Conservation (phyloP, 495 filamentous ascomycete species). For the Paragyromitra xinjiangensis region DNA sequence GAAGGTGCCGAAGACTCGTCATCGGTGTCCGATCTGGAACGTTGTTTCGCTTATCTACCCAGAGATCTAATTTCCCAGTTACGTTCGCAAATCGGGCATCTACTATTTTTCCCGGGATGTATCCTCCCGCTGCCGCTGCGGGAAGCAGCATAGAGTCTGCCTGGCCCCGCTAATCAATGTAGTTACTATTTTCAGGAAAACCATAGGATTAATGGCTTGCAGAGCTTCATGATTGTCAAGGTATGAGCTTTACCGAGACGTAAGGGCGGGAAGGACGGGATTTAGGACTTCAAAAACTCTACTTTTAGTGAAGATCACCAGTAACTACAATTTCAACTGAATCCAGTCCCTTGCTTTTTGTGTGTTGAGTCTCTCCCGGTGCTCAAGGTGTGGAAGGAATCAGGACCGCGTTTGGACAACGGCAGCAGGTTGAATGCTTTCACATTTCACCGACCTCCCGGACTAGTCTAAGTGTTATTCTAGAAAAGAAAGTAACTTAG, state of each 20-base stretch:
- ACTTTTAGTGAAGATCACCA: constrained; percentile 10
- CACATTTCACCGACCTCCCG: neutral
- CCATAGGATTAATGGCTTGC: constrained; percentile 1
- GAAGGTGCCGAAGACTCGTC: constrained; percentile 5
- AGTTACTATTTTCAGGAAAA: neutral
- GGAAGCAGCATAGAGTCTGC: constrained; percentile 25
- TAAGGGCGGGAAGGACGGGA: constrained; percentile 24
- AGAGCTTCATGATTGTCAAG: constrained; percentile 11
- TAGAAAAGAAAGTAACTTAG: constrained; percentile 15
- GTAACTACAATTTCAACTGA: constrained; percentile 2
- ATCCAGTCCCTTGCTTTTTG: constrained; percentile 30
- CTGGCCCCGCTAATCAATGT: constrained; percentile 10
- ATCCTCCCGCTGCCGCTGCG: constrained; percentile 16
- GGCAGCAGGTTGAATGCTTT: constrained; percentile 3
- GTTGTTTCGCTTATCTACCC: constrained; percentile 33
- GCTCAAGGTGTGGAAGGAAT: neutral
- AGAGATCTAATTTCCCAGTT: constrained; percentile 11
- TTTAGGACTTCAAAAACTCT: neutral
- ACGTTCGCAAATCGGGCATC: neutral
- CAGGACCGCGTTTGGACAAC: neutral
- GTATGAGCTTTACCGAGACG: neutral
- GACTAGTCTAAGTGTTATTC: constrained; percentile 1
- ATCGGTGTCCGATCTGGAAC: constrained; percentile 3
- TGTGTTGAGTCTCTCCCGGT: constrained; percentile 3
- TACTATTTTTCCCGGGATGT: constrained; percentile 9